These are phyloP conservation scores for Cladorrhinum sp. DNA, from an alignment of 2,329 filamentous ascomycete genomes.

Conservation along the genomic window DNA sequence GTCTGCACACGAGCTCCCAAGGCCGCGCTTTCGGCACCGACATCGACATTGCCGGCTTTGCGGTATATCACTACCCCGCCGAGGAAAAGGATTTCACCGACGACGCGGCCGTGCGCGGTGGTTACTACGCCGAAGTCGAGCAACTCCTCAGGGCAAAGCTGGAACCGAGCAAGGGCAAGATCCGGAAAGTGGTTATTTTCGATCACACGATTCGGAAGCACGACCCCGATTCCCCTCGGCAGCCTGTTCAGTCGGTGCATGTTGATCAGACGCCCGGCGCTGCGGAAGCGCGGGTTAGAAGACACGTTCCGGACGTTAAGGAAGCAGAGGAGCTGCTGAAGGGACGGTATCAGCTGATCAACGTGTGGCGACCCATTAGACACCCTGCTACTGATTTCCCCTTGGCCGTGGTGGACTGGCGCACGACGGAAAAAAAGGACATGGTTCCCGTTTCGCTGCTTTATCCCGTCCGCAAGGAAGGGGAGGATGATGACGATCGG, in stretches of 20 bases:
- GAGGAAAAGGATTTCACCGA: conserved; percentile 54
- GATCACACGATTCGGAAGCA: conserved; percentile 67
- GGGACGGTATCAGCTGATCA: conserved; percentile 61
- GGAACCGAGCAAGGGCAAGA: conserved; percentile 45
- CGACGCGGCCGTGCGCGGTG: conserved; percentile 50
- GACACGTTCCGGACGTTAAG: conserved; percentile 52
- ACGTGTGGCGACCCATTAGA: conserved; percentile 63
- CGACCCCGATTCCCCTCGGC: conserved; percentile 52
- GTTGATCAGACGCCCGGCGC: conserved; percentile 68
- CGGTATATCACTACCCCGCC: conserved; percentile 50
- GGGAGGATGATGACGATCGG: conserved; percentile 52
- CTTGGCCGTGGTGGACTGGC: conserved; percentile 63
- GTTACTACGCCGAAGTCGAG: conserved; percentile 63
- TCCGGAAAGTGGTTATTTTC: conserved; percentile 65
- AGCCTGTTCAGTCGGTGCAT: conserved; percentile 67
- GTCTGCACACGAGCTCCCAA: conserved; percentile 34
- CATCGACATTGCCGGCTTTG: conserved; percentile 55
- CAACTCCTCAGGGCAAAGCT: conserved; percentile 52
- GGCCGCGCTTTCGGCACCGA: conserved; percentile 47
- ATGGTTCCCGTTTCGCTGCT: conserved; percentile 60
- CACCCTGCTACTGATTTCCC: conserved; percentile 61
- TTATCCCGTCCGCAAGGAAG: conserved; percentile 49
- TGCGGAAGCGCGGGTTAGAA: conserved; percentile 57
- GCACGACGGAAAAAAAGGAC: conserved; percentile 54
- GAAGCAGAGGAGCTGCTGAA: conserved; percentile 56